Percentiles rank a stretch among this genome's conserved stretches.
phyloP scores from a whole-genome alignment of 805 yeast genomes.

The Pichia phayaonensis region DNA sequence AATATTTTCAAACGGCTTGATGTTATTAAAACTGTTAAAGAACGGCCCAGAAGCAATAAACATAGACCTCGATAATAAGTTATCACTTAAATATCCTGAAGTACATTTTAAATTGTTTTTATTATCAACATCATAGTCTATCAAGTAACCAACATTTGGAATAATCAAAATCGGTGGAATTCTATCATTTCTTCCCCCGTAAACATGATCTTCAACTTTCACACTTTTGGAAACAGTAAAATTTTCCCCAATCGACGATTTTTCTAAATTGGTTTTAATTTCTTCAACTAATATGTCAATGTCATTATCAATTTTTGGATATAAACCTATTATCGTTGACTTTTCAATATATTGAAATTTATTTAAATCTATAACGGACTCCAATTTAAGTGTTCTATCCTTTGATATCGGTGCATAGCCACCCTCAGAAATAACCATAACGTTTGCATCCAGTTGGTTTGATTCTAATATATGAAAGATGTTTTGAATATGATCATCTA shows the following conservation, averaged over 20 bases:
- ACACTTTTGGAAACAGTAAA: constrained; percentile 47
- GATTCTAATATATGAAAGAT: constrained; percentile 39
- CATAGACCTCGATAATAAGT: constrained; percentile 73
- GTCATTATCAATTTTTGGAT: constrained; percentile 41
- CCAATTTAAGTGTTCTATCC: constrained; percentile 60
- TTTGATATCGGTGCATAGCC: constrained; percentile 88
- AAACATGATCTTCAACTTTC: constrained; percentile 48
- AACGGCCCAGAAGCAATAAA: constrained; percentile 80
- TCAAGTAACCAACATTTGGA: constrained; percentile 69
- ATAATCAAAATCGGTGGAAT: constrained; percentile 82
- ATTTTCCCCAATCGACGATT: constrained; percentile 22
- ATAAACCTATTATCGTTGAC: constrained; percentile 78
- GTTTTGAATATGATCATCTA: constrained; percentile 55
- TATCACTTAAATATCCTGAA: constrained; percentile 78
- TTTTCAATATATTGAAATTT: constrained; percentile 63
- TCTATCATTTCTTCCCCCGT: constrained; percentile 48
- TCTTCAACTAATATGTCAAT: constrained; percentile 41
- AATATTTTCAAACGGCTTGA: constrained; percentile 61
- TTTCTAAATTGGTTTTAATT: constrained; percentile 28
- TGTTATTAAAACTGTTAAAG: constrained; percentile 37
- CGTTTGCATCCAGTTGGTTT: constrained; percentile 65
- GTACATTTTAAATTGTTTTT: constrained; percentile 43
- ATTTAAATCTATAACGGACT: constrained; percentile 53
- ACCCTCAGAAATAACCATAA: constrained; percentile 80
- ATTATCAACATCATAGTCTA: neutral